These are phyloP conservation scores for Arthrobotrys sinensis DNA, from an alignment of 2,329 filamentous ascomycete species.

Conservation along the genomic window DNA sequence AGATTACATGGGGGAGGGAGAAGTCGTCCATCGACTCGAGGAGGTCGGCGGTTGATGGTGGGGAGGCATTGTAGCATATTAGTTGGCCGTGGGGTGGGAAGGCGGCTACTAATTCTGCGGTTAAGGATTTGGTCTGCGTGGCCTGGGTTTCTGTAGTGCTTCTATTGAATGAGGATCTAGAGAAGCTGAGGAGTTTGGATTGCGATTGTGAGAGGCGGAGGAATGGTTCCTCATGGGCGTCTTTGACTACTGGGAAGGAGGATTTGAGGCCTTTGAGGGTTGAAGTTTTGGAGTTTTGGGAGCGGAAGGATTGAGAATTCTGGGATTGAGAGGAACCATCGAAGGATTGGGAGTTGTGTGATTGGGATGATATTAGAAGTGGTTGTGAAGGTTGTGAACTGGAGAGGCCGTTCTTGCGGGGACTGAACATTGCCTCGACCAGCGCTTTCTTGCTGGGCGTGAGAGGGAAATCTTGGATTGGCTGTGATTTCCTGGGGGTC, in stretches of 20 bases:
- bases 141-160: slow-evolving; percentile 44
- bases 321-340: slow-evolving; percentile 63
- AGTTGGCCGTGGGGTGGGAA: slow-evolving; percentile 42
- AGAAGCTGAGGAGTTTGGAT: slow-evolving; percentile 33
- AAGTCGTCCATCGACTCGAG: slow-evolving; percentile 73
- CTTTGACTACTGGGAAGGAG: slow-evolving; percentile 83
- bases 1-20: slow-evolving; percentile 78
- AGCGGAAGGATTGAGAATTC: slow-evolving; percentile 56
- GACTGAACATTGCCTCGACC: slow-evolving; percentile 58
- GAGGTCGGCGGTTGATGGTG: slow-evolving; percentile 69
- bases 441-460: slow-evolving; percentile 49
- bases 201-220: slow-evolving; percentile 43
- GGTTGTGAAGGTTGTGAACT: slow-evolving; percentile 49
- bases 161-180: slow-evolving; percentile 48
- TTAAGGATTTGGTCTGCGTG: slow-evolving; percentile 32
- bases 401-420: slow-evolving; percentile 41
- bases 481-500: slow-evolving; percentile 47
- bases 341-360: slow-evolving; percentile 35
- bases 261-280: slow-evolving; percentile 46
- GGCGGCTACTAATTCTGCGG: slow-evolving; percentile 5
- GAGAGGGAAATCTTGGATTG: slow-evolving; percentile 28
- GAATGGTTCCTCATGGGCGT: slow-evolving; percentile 73
- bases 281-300: slow-evolving; percentile 63
- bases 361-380: slow-evolving; percentile 25
- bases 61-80: slow-evolving; percentile 42